Evolutionary conservation across 495 filamentous ascomycete species (phyloP), one percentile per base, ranked within the genome.

Genomic region (Talaromyces nanjingensis): DNA sequence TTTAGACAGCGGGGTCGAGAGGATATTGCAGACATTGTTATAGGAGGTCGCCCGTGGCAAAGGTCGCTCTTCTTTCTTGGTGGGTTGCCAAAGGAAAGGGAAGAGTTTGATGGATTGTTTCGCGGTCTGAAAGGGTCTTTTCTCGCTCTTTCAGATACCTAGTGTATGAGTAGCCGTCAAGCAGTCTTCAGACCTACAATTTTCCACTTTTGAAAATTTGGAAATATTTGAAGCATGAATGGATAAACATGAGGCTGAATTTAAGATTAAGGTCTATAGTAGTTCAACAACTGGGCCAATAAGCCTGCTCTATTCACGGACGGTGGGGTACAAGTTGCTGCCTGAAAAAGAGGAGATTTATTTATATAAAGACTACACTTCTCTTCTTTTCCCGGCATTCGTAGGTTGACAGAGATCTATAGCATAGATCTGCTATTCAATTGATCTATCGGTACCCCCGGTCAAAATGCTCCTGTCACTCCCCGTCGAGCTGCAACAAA

Each of bases 1-100:
- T 73, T 75, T 25, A 11, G 65, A 2, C 63, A 71, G 24, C 70
- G 60, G n/a, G 66, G 60, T 20, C 66, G 64, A 25, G 16, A 65
- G 12, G 66, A 68, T 63, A 45, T 68, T 27, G 69, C 70, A 11
- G 11, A 55, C 0, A 63, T 6, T 42, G 47, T 66, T 7, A 0
- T 63, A 3, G 22, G 56, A 6, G 63, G 63, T 24, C 54, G 22
- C 2, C 14, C 14, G 6, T 33, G 27, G 54, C 24, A 57, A 7
- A 24, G 12, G 22, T 57, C 22, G 1, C 6, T 33, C 4, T 57
- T 57, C 25, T 57, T 25, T n/a, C 27, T 25, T n/a, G 54, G 54
- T n/a, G 22, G 27, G 24, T 16, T 27, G 22, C 25, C 27, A 25
- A 16, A n/a, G 25, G 22, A 57, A 8, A 27, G 6, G 54, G 54